phyloP scores from a whole-genome alignment of 2,329 filamentous ascomycete species.

The Periconia sp. region DNA sequence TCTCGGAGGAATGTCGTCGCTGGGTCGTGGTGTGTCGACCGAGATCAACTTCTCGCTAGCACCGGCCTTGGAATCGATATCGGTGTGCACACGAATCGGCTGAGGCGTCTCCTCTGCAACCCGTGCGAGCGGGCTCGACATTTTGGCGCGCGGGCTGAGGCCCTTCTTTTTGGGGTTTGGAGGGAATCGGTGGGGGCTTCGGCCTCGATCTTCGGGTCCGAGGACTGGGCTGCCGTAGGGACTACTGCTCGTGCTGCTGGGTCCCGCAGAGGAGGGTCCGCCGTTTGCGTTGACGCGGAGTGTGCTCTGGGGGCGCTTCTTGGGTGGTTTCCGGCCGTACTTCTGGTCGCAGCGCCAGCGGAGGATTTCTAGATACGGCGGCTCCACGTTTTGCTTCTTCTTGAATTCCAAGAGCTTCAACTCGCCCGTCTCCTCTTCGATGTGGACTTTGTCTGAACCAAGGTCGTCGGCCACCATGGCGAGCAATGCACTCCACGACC shows the following conservation, averaged over 20 bases:
- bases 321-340: slow-evolving; percentile 66
- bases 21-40: slow-evolving; percentile 45
- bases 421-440: slow-evolving; percentile 90
- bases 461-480: slow-evolving; percentile 89
- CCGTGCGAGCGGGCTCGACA: slow-evolving; percentile 71
- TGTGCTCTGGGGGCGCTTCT: slow-evolving; percentile 49
- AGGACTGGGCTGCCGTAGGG: slow-evolving; percentile 69
- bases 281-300: slow-evolving; percentile 57
- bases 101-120: slow-evolving; percentile 68
- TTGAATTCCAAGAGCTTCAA: slow-evolving; percentile 93
- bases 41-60: slow-evolving; percentile 46
- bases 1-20: slow-evolving; percentile 34
- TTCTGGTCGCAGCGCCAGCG: slow-evolving; percentile 96
- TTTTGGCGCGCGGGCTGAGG: slow-evolving; percentile 66
- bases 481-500: slow-evolving; percentile 87
- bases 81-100: slow-evolving; percentile 41
- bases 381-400: slow-evolving; percentile 77
- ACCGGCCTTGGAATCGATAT: slow-evolving; percentile 32
- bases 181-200: slow-evolving; percentile 68
- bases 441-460: slow-evolving; percentile 85
- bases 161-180: slow-evolving; percentile 55
- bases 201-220: slow-evolving; percentile 60
- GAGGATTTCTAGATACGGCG: slow-evolving; percentile 90
- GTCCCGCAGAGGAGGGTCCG: slow-evolving; percentile 41
- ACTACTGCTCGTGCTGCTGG: slow-evolving; percentile 51